Evolutionary conservation across 495 filamentous ascomycete species (phyloP), one percentile per base, ranked within the genome.

Genomic region (Hypoxylon intermedium): DNA sequence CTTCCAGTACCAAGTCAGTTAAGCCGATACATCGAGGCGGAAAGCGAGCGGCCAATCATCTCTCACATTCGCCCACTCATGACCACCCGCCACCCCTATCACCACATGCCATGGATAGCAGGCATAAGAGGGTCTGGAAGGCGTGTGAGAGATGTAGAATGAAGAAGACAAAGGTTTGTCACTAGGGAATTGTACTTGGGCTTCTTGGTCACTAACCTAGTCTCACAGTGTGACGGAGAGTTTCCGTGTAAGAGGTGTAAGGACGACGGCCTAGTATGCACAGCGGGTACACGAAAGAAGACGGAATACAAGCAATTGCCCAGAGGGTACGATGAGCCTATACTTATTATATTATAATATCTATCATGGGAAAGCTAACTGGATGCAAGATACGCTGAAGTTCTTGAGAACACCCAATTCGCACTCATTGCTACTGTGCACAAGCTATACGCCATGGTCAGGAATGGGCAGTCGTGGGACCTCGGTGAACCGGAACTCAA

Each of bases 101-200:
- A 23, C 51, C 65, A 45, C 60, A 67, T 56, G 58, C 63, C 23
- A 63, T 76, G 23, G 80, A 84, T 57, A 80, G 73, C 46, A 75
- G 80, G 57, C 80, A 83, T 63, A 88, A 88, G 70, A 75, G 86
- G 58, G 86, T 89, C 30, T 87, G 85, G 78, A 89, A 87, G 72
- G 86, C 86, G 18, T 89, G 86, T 62, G 86, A 89, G 72, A 76
- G 86, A 59, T 89, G 86, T 78, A 75, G 86, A 57, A 83, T 88
- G 74, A 89, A 88, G 76, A 89, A 89, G 73, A 87, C 83, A 57
- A 89, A 89, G 82, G 85, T 84, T 72, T 41, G 72, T 60, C 38
- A 9, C 19, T 36, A 26, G 24, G n/a, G 7, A n/a, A 9, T n/a
- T 40, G 19, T 15, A n/a, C 15, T 30, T 28, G 7, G 24, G 18